These are phyloP conservation scores for Russula dissimulans DNA, from an alignment of 768 basidiomycete genomes.

Conservation along the genomic window DNA sequence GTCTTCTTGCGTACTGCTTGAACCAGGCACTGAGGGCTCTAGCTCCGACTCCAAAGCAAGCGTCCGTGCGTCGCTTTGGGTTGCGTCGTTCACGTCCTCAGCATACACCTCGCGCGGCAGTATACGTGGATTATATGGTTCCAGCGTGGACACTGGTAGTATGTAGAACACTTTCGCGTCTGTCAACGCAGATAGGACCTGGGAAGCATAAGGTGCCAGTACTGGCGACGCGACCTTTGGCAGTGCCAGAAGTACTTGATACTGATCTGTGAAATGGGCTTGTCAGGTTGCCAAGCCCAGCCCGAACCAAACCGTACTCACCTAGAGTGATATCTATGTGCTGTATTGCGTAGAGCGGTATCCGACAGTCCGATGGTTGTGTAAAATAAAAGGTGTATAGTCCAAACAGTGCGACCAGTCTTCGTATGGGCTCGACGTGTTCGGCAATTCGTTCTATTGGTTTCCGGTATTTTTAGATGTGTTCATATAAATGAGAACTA, in stretches of 20 bases:
- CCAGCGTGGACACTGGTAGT: slow-evolving; percentile 42
- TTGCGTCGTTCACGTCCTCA: slow-evolving; percentile 26
- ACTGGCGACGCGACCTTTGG: slow-evolving; percentile 37
- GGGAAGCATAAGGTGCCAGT: slow-evolving; percentile 42
- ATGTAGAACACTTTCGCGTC: slow-evolving; percentile 48
- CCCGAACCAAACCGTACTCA: slow-evolving; percentile 26
- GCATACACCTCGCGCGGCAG: slow-evolving; percentile 62
- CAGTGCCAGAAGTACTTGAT: slow-evolving; percentile 39
- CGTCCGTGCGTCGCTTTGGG: background rate
- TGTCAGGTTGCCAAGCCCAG: slow-evolving; percentile 23
- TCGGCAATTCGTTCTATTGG: slow-evolving; percentile 43
- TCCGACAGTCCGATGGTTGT: slow-evolving; percentile 49
- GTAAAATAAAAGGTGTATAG: slow-evolving; percentile 62
- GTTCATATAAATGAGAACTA: background rate
- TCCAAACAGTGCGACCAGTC: slow-evolving; percentile 55
- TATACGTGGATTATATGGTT: slow-evolving; percentile 49
- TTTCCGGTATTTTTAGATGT: background rate
- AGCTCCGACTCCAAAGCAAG: background rate
- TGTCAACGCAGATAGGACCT: slow-evolving; percentile 41
- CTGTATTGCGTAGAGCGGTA: slow-evolving; percentile 39
- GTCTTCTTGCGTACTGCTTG: background rate
- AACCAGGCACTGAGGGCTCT: background rate
- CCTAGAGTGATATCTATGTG: slow-evolving; percentile 49
- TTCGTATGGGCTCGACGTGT: slow-evolving; percentile 43
- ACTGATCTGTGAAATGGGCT: slow-evolving; percentile 40